Percentiles rank a stretch among this genome's conserved stretches.
phyloP scores from a whole-genome alignment of 441 rosid genomes.

The Croton setiger region DNA sequence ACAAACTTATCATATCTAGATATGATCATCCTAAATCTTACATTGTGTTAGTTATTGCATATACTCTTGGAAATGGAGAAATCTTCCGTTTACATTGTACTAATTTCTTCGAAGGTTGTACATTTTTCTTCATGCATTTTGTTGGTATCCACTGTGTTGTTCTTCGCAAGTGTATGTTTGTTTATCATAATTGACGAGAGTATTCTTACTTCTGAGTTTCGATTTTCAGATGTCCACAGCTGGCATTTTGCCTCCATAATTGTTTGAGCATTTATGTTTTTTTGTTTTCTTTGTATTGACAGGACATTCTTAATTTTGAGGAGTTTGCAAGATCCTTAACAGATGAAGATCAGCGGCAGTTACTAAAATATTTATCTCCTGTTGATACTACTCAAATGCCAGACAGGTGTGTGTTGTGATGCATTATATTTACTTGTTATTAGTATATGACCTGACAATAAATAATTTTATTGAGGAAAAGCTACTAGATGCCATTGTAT shows the following conservation, averaged over 20 bases:
- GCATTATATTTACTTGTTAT: neutral
- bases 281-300: slow-evolving; percentile 22
- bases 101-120: neutral
- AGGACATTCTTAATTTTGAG: slow-evolving; percentile 81
- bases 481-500: neutral
- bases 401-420: slow-evolving; percentile 45
- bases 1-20: neutral
- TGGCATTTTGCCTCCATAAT: neutral
- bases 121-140: neutral
- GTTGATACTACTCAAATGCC: slow-evolving; percentile 52
- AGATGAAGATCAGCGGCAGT: slow-evolving; percentile 69
- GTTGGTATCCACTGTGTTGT: neutral
- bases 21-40: neutral
- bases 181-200: slow-evolving; percentile 1
- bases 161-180: neutral
- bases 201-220: neutral
- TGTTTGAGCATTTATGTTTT: neutral
- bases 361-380: slow-evolving; percentile 66
- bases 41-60: neutral
- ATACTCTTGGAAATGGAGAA: neutral
- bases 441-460: neutral
- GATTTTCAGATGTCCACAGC: slow-evolving; percentile 2
- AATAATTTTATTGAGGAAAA: slow-evolving; percentile 2
- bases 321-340: slow-evolving; percentile 62
- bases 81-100: neutral